Evolutionary conservation across 495 filamentous ascomycete genomes (phyloP), one percentile per base, ranked within the genome.

Genomic region (Aspergillus ellipticus): DNA sequence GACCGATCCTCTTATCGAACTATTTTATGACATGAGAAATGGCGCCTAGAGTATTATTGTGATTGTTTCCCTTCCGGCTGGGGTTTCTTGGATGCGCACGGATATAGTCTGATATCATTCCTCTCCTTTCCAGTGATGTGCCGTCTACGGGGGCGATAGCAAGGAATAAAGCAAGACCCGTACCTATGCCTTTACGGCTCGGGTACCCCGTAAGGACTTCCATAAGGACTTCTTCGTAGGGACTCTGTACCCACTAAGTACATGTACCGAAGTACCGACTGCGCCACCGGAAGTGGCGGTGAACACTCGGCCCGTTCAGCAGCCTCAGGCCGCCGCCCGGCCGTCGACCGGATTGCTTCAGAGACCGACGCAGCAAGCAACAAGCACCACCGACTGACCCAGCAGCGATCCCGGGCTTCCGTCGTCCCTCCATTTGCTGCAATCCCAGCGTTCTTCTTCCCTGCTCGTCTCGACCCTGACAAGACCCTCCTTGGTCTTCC

Each of bases 401-500:
- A 28, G 6, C 13, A 9, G 22, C 22, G 37, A 29, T 13, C 22
- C 3, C 35, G 22, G 9, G 22, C 35, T 42, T 56, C 42, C 16
- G 35, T 39, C 35, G 21, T 35, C 39, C 6, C 54, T 10, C 4
- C n/a, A 31, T 33, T 33, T 48, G 50, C 47, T 49, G 37, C 46
- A 21, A 55, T 15, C 19, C 43, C 9, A 50, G 37, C 41, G 16
- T 49, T 52, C 22, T 49, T 55, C 39, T 26, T n/a, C n/a, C n/a
- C n/a, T 47, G 33, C 47, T 49, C 42, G 9, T 39, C 49, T 33
- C 28, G 31, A 26, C 31, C 31, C n/a, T 26, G 41, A 43, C 21
- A 54, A 17, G 43, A 29, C 20, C 19, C 28, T 42, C 24, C 1
- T 26, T 29, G n/a, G n/a, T n/a, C n/a, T n/a, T 43, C 39, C 29